phyloP scores from a whole-genome alignment of 805 yeast species.

The Cyberlindnera xishuangbannaensis region DNA sequence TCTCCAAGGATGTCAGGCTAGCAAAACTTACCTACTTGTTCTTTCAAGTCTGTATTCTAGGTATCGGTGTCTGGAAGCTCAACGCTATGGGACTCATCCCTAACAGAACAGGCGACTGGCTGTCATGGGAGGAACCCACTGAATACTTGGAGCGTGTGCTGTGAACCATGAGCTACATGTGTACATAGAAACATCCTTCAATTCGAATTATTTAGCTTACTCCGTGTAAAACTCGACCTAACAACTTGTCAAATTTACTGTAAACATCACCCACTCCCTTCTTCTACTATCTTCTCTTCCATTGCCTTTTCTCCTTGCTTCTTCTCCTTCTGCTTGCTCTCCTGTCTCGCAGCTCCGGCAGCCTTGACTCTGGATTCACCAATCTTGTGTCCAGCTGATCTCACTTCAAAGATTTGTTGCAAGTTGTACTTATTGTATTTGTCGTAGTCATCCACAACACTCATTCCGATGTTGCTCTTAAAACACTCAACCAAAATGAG shows the following conservation, averaged over 20 bases:
- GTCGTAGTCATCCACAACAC: conserved; percentile 67
- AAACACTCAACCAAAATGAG: conserved; percentile 82
- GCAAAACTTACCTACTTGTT: conserved; percentile 32
- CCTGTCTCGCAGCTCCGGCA: conserved; percentile 3
- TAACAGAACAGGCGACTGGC: conserved; percentile 83
- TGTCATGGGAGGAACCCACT: conserved; percentile 66
- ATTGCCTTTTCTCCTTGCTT: neutral
- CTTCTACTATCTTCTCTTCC: neutral
- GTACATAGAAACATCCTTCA: no score
- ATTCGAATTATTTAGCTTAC: no score
- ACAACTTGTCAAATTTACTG: neutral
- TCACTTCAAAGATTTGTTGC: conserved; percentile 63
- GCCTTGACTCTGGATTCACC: conserved; percentile 15
- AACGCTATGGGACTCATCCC: conserved; percentile 89
- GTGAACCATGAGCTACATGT: no score
- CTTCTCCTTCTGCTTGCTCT: conserved; percentile 1
- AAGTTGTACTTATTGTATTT: conserved; percentile 66
- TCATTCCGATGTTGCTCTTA: conserved; percentile 82
- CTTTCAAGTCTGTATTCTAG: conserved; percentile 49
- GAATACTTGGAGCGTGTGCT: conserved; percentile 13
- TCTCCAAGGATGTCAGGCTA: conserved; percentile 25
- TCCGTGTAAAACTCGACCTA: no score
- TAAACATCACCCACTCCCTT: neutral
- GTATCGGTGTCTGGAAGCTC: conserved; percentile 79
- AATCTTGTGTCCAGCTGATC: conserved; percentile 19